A percentile compares a stretch with the other conserved stretches of the same genome.
Evolutionary conservation across 192 early-diverging fungal species (phyloP).

Genomic region (Coemansia sp.): DNA sequence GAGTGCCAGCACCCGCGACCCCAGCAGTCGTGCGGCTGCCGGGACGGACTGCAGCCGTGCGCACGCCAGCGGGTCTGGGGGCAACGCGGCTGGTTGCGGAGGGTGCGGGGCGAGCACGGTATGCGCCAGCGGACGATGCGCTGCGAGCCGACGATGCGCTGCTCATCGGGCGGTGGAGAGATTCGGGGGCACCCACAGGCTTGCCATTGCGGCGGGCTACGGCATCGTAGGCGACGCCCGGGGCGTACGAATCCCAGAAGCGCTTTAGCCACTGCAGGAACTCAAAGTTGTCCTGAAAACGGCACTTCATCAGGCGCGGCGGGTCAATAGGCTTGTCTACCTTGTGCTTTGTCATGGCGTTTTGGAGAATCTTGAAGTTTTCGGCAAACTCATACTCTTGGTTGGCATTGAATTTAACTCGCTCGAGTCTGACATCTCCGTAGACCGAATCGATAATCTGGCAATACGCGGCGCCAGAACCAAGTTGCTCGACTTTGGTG

Average conservation of each 20-base stretch:
- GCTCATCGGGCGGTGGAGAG: conserved; percentile 31
- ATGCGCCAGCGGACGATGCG: conserved; percentile 34
- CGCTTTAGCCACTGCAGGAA: conserved; percentile 96
- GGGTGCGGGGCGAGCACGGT: conserved; percentile 23
- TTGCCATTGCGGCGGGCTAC: conserved; percentile 62
- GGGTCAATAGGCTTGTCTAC: conserved; percentile 92
- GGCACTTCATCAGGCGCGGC: conserved; percentile 88
- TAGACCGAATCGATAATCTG: conserved; percentile 79
- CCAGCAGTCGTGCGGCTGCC: conserved; percentile 17
- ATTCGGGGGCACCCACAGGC: conserved; percentile 30
- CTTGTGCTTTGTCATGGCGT: conserved; percentile 83
- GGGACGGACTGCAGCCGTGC: conserved; percentile 11
- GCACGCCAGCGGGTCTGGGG: conserved; percentile 5
- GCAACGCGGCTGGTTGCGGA: conserved; percentile 7
- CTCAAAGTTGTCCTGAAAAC: conserved; percentile 98
- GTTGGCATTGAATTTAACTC: conserved; percentile 94
- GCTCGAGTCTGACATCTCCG: conserved; percentile 76
- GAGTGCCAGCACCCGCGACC: conserved; percentile 56
- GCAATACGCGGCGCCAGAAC: conserved; percentile 78
- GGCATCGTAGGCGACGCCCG: conserved; percentile 85
- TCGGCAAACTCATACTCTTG: conserved; percentile 95
- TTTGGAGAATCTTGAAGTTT: conserved; percentile 95
- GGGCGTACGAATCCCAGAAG: conserved; percentile 88
- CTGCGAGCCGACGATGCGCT: conserved; percentile 40
- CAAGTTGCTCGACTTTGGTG: conserved; percentile 94